Percentiles rank a stretch among this genome's conserved stretches.
Conservation (phyloP, 177 flowering plant genomes). For the Vitis hybrid region DNA sequence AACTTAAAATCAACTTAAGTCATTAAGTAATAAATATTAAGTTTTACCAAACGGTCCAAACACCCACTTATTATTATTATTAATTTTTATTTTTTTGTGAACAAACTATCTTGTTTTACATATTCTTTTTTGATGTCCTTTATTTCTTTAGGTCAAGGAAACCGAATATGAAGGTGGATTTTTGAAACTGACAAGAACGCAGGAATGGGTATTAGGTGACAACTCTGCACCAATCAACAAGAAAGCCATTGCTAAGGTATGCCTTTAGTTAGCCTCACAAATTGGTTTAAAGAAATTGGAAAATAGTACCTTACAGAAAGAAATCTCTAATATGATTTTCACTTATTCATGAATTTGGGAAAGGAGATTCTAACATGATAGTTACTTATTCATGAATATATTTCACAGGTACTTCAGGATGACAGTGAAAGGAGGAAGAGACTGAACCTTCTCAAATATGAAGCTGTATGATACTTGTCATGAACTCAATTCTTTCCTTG, state of each 20-base stretch:
- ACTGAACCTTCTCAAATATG: conserved; percentile 74
- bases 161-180: conserved; percentile 58
- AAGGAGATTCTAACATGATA: neutral
- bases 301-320: too few relatives aligned
- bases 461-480: conserved; percentile 64
- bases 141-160: conserved; percentile 30
- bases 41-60: too few relatives aligned
- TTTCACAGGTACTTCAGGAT: conserved; percentile 59
- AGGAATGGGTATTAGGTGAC: conserved; percentile 71
- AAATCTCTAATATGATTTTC: too few relatives aligned
- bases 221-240: conserved; percentile 62
- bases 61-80: too few relatives aligned
- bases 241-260: conserved; percentile 57
- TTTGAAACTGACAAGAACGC: conserved; percentile 64
- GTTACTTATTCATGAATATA: conserved; percentile 5
- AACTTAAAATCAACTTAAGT: too few relatives aligned
- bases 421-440: conserved; percentile 73
- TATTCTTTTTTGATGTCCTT: neutral
- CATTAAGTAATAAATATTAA: too few relatives aligned
- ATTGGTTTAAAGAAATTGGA: too few relatives aligned
- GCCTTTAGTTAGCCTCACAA: neutral
- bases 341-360: too few relatives aligned
- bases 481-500: conserved; percentile 1
- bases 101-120: neutral
- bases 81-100: neutral